Percentiles rank a stretch among this genome's conserved stretches.
These are phyloP conservation scores for Candolleomyces eurysporus DNA, from an alignment of 768 basidiomycete species.

Conservation along the genomic window DNA sequence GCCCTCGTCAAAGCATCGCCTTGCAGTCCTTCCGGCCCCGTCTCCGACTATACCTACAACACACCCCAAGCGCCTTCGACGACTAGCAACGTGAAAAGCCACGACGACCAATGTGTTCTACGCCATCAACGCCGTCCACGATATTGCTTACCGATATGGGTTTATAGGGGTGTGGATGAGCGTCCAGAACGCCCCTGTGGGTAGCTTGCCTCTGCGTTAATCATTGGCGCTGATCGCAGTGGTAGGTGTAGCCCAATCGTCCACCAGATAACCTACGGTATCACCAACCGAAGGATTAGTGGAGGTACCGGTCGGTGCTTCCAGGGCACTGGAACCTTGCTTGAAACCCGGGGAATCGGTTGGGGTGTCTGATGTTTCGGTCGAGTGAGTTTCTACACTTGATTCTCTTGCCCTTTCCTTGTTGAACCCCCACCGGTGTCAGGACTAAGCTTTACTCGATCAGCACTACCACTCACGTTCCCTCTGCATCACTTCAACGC, in stretches of 20 bases:
- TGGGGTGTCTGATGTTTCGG: slow-evolving; percentile 34
- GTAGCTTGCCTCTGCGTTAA: neutral
- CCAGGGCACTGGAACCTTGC: slow-evolving; percentile 56
- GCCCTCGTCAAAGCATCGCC: slow-evolving; percentile 17
- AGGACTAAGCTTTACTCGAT: slow-evolving; percentile 58
- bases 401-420: neutral
- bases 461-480: slow-evolving; percentile 1
- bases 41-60: slow-evolving; percentile 34
- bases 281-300: slow-evolving; percentile 49
- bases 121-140: slow-evolving; percentile 57
- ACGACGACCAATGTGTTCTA: slow-evolving; percentile 54
- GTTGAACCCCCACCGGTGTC: slow-evolving; percentile 41
- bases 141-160: slow-evolving; percentile 35
- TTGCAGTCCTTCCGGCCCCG: slow-evolving; percentile 32
- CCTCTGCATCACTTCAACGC: neutral
- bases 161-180: slow-evolving; percentile 53
- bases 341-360: slow-evolving; percentile 64
- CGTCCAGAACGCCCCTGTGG: slow-evolving; percentile 44
- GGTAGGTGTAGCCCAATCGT: slow-evolving; percentile 21
- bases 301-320: slow-evolving; percentile 58
- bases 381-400: neutral
- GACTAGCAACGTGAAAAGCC: slow-evolving; percentile 39
- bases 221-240: neutral
- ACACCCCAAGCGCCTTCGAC: slow-evolving; percentile 30
- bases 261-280: too few species aligned